Conservation (phyloP, 2,329 filamentous ascomycete species). For the Intubia oerlemansii region DNA sequence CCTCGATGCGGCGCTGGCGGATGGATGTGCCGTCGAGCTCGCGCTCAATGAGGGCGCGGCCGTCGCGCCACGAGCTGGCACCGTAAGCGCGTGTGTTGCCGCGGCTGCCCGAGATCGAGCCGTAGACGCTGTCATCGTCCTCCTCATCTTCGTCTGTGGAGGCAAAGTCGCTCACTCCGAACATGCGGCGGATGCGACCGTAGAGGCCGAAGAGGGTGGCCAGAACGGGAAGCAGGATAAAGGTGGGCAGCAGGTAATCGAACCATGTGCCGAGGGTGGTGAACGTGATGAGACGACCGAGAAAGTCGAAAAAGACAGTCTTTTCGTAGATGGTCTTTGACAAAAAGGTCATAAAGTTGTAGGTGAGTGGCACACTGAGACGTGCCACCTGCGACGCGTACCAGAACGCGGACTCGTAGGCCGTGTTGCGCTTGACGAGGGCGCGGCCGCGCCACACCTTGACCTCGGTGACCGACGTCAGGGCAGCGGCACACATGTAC, state of each 20-base stretch:
- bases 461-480: slow-evolving; percentile 74
- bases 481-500: slow-evolving; percentile 86
- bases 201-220: slow-evolving; percentile 84
- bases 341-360: slow-evolving; percentile 91
- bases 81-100: slow-evolving; percentile 41
- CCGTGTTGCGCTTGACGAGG: slow-evolving; percentile 74
- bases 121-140: slow-evolving; percentile 32
- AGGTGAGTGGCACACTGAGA: slow-evolving; percentile 76
- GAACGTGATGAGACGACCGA: slow-evolving; percentile 65
- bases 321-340: slow-evolving; percentile 48
- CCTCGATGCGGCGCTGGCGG: slow-evolving; percentile 24
- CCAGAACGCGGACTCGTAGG: slow-evolving; percentile 86
- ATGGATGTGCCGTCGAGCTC: slow-evolving; percentile 49
- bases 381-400: slow-evolving; percentile 85
- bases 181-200: slow-evolving; percentile 50
- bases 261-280: slow-evolving; percentile 70
- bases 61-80: slow-evolving; percentile 76
- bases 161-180: slow-evolving; percentile 57
- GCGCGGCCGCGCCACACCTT: slow-evolving; percentile 96
- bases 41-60: slow-evolving; percentile 70
- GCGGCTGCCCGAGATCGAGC: slow-evolving; percentile 22
- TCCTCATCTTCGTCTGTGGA: slow-evolving; percentile 52
- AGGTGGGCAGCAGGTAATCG: slow-evolving; percentile 69
- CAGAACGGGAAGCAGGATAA: slow-evolving; percentile 67
- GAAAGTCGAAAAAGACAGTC: slow-evolving; percentile 73